These are phyloP conservation scores for Annona squamosa DNA, from an alignment of 164 flowering plant species.

Conservation along the genomic window DNA sequence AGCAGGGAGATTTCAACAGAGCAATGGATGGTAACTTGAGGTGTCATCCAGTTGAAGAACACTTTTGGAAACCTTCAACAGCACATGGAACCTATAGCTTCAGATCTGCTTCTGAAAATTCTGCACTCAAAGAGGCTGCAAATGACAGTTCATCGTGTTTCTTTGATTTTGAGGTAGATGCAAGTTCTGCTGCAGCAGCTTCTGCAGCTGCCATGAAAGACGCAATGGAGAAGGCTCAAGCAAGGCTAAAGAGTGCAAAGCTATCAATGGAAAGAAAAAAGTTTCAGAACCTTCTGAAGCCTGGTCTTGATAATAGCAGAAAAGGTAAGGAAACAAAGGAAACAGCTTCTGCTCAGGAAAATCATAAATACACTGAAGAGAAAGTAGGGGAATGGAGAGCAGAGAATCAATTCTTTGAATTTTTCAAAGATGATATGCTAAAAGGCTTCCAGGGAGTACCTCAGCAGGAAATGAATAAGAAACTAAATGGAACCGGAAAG, in stretches of 20 bases:
- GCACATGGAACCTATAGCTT: neutral
- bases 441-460: conserved; percentile 10
- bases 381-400: conserved; percentile 55
- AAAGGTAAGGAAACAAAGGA: conserved; percentile 24
- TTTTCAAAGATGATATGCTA: conserved; percentile 29
- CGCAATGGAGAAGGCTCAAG: conserved; percentile 66
- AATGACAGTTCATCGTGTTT: conserved; percentile 41
- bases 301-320: conserved; percentile 22
- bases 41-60: conserved; percentile 2
- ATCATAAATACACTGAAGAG: conserved; percentile 17
- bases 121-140: conserved; percentile 22
- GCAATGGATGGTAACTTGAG: conserved; percentile 16
- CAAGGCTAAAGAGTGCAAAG: conserved; percentile 50
- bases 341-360: conserved; percentile 18
- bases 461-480: conserved; percentile 17
- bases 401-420: conserved; percentile 53
- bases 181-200: conserved; percentile 57
- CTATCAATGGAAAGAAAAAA: conserved; percentile 49
- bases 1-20: conserved; percentile 24
- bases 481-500: conserved; percentile 2
- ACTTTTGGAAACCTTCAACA: neutral
- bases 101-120: conserved; percentile 12
- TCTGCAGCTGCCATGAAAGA: conserved; percentile 69
- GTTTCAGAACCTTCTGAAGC: conserved; percentile 23
- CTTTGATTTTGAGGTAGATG: conserved; percentile 74